phyloP scores from a whole-genome alignment of 345 rosid genomes.

The Arabis alpina region DNA sequence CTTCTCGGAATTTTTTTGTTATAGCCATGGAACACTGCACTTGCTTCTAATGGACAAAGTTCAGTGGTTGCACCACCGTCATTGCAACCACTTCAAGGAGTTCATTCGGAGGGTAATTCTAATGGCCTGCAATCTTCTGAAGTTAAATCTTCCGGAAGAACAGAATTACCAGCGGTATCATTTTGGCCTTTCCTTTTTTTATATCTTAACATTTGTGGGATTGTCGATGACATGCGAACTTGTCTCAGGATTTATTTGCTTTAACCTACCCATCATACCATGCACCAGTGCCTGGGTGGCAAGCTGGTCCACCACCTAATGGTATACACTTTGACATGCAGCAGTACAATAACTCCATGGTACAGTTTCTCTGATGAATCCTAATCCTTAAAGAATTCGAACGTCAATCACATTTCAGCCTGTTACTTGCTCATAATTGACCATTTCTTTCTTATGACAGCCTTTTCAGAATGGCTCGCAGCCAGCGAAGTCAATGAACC shows the following conservation, averaged over 20 bases:
- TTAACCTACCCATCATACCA: slow-evolving; percentile 57
- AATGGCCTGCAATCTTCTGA: slow-evolving; percentile 53
- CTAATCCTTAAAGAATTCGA: slow-evolving; percentile 21
- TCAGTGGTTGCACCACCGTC: slow-evolving; percentile 51
- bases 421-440: slow-evolving; percentile 12
- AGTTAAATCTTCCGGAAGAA: slow-evolving; percentile 60
- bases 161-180: slow-evolving; percentile 79
- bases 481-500: slow-evolving; percentile 68
- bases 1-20: slow-evolving; percentile 31
- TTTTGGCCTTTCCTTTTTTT: not conserved
- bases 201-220: not conserved
- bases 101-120: slow-evolving; percentile 20
- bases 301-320: slow-evolving; percentile 62
- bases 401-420: slow-evolving; percentile 6
- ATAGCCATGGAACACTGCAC: slow-evolving; percentile 61
- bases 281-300: slow-evolving; percentile 74
- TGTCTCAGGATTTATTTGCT: slow-evolving; percentile 78
- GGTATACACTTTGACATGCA: slow-evolving; percentile 64
- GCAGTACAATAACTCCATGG: slow-evolving; percentile 66
- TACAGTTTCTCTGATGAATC: slow-evolving; percentile 33
- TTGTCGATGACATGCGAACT: slow-evolving; percentile 23
- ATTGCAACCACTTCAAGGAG: slow-evolving; percentile 50
- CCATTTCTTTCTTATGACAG: slow-evolving; percentile 47
- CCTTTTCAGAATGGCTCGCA: slow-evolving; percentile 58
- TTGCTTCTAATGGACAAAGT: slow-evolving; percentile 53